Evolutionary conservation across 805 yeast genomes (phyloP), one percentile per base, ranked within the genome.

Genomic region (Lipomyces sp.): DNA sequence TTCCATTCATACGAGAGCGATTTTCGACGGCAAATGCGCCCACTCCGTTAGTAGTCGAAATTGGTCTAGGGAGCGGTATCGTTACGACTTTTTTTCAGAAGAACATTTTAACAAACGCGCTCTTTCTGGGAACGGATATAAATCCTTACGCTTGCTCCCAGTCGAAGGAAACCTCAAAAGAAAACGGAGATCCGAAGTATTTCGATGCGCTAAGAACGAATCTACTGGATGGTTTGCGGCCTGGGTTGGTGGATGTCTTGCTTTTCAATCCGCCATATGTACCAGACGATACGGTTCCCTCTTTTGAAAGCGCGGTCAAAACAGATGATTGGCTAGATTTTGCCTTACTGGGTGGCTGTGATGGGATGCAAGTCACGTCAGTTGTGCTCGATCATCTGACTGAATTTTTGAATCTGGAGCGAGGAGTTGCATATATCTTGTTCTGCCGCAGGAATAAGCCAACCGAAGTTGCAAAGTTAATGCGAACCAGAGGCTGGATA

Each of bases 261-360:
- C 81, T 95, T 0, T 95, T 95, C 78, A 95, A 95, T 74, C 99
- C 99, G 0, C 99, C 99, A 0, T 95, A 95, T 75, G 99, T 95
- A 0, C 99, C 99, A 0, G 90, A 94, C 0, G 92, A 87, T 65
- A 55, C 61, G 0, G 89, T 91, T 0, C 98, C 98, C 0, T 74
- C 69, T 0, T 71, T 84, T 1, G 95, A 95, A 0, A 66, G 65
- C 0, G 72, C 70, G 0, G 81, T 80, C 2, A 84, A 82, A 8
- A 87, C 85, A 24, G 81, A 83, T 37, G 80, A 81, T 15, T 92
- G 98, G 97, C 80, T 95, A 0, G 97, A 94, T 75, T 78, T 94
- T 64, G 99, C 99, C 0, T 82, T 95, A 32, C 82, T 89, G 34
- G 99, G 99, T 0, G 99, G 99, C 0, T 80, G 80, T 7, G 88